Conservation (phyloP, 2,329 filamentous ascomycete species). For the Aureobasidium sp. region DNA sequence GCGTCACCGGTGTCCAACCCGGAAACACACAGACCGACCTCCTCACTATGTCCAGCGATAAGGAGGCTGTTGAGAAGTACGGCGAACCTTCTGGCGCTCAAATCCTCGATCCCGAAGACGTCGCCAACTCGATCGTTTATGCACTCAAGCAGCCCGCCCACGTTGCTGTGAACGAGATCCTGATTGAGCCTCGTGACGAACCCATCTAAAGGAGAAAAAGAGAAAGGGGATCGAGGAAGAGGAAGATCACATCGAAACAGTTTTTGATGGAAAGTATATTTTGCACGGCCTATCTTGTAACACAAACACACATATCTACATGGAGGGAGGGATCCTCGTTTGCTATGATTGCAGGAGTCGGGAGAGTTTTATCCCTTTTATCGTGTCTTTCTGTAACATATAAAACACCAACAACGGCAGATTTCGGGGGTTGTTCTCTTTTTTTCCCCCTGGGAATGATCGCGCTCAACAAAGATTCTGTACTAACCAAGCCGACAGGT, state of each 20-base stretch:
- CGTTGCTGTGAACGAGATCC: slow-evolving; percentile 69
- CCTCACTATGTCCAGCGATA: slow-evolving; percentile 64
- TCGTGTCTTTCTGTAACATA: neutral
- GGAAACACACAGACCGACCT: slow-evolving; percentile 69
- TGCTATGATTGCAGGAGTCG: neutral
- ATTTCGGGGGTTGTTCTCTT: neutral
- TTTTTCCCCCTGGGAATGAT: neutral
- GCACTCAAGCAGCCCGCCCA: slow-evolving; percentile 65
- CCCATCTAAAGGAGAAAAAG: slow-evolving; percentile 45
- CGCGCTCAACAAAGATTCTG: neutral
- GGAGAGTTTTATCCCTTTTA: neutral
- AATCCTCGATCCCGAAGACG: slow-evolving; percentile 64
- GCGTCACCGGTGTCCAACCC: slow-evolving; percentile 67
- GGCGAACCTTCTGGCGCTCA: slow-evolving; percentile 66
- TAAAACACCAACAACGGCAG: neutral
- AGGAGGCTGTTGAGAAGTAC: slow-evolving; percentile 69
- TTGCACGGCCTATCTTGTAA: neutral
- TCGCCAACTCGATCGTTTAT: slow-evolving; percentile 64
- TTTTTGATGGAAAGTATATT: neutral
- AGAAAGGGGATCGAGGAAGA: neutral
- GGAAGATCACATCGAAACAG: neutral
- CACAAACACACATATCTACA: neutral
- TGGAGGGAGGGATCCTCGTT: neutral
- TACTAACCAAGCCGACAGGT: neutral
- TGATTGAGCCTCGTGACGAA: slow-evolving; percentile 70